Conservation (phyloP, 495 filamentous ascomycete genomes). For the Astrothelium macrocarpum region DNA sequence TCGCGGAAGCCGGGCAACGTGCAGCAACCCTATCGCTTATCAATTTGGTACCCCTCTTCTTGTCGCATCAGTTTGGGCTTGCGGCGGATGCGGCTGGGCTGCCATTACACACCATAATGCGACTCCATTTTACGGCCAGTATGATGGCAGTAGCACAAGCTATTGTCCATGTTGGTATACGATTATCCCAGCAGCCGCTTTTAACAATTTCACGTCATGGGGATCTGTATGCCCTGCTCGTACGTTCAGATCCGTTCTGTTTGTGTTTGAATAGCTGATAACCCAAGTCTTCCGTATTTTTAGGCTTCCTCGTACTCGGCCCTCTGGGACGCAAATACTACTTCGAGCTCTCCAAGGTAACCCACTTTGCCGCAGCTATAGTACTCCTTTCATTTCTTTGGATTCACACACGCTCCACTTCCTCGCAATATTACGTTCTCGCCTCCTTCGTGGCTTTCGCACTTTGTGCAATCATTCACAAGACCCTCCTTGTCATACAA, state of each 20-base stretch:
- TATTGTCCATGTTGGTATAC: background rate
- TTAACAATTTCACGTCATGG: background rate
- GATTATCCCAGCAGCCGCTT: background rate
- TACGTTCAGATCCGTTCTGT: background rate
- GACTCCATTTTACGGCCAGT: background rate
- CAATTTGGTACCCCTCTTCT: background rate
- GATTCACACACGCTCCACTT: background rate
- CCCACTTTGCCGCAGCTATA: background rate
- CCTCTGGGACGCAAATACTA: background rate
- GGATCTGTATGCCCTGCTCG: background rate
- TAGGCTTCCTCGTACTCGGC: background rate
- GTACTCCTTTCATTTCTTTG: background rate
- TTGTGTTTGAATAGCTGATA: background rate
- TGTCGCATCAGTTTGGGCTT: background rate
- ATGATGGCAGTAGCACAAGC: background rate
- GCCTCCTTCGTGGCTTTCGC: background rate
- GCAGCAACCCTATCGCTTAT: background rate
- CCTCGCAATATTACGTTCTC: background rate
- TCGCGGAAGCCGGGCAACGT: background rate
- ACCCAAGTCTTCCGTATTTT: background rate
- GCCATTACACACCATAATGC: background rate
- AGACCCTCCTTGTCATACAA: background rate
- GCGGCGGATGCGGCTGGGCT: background rate
- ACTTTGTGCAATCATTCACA: background rate
- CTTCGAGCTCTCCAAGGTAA: background rate